Base-by-base conservation (phyloP, 2,329 filamentous ascomycete species). In the Sporothrix curviconia region DNA sequence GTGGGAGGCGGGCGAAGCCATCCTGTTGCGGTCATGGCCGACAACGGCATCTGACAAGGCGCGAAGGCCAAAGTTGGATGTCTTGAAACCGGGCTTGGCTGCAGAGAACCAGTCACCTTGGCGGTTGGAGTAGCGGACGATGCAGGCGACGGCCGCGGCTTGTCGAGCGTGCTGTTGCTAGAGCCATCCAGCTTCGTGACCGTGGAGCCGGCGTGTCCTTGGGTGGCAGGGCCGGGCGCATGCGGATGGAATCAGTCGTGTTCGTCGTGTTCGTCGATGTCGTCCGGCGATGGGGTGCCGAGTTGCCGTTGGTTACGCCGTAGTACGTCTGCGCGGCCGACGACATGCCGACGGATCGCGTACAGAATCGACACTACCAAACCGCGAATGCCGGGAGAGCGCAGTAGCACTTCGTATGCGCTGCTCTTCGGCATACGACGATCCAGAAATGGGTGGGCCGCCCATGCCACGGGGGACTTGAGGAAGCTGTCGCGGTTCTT, bases 1-100 rank as follows among this genome's bases (percentile, higher is more conserved):
- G 6, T 79, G 74, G 1, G 79, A 77, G 2, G 71, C 70, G 3
- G 80, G 74, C 1, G 79, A 77, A 2, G 71, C 69, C 37, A 78
- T 66, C 64, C 82, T 83, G 37, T 74, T 74, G 50, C 79, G 78
- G 50, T 83, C 81, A 39, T 68, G 70, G 7, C 78, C 76, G 7
- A 78, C 76, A 12, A 84, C 76, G n/a, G 80, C 82, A 67, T 96
- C 92, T 4, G 92, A 96, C 55, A 92, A 90, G 14, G 90, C 87
- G 62, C 92, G 81, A 57, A 95, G 78, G n/a, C 90, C 89, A 44
- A 85, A 81, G 22, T 79, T 78, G 58, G 78, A 79, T 30, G 72
- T 68, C 61, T 78, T 76, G 62, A 73, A 70, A 24, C 74, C 72
- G 56, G 78, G 76, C 62, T 80, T 82, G 64, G 46, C n/a, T n/a